phyloP scores from a whole-genome alignment of 371 early-diverging fungal species.

The Conidiobolus incongruus region DNA sequence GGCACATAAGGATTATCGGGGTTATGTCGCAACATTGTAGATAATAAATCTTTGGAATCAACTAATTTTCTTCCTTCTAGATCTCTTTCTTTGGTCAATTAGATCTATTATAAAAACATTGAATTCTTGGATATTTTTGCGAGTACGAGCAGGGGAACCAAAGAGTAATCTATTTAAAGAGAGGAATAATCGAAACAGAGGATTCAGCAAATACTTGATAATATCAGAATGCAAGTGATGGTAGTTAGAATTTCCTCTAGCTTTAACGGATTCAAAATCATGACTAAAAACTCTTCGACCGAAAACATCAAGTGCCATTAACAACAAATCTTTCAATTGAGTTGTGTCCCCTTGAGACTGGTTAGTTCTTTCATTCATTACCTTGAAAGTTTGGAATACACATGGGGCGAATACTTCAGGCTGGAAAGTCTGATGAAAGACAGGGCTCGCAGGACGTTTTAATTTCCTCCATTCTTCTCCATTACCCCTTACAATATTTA shows the following conservation, averaged over 20 bases:
- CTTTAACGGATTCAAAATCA: background rate
- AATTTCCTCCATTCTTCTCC: constrained; percentile 1
- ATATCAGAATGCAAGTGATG: background rate
- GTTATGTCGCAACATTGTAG: too few species aligned
- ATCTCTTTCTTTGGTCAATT: too few species aligned
- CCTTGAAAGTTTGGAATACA: background rate
- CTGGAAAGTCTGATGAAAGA: background rate
- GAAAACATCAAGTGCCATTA: constrained; percentile 2
- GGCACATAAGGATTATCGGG: background rate
- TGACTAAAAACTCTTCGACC: constrained; percentile 2
- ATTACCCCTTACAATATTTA: background rate
- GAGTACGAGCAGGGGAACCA: too few species aligned
- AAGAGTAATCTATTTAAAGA: too few species aligned
- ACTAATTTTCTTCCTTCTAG: too few species aligned
- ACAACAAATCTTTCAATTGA: background rate
- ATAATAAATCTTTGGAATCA: too few species aligned
- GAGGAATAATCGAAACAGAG: too few species aligned
- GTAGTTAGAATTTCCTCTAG: background rate
- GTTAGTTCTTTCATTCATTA: background rate
- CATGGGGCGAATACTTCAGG: background rate
- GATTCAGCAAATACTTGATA: constrained; percentile 2
- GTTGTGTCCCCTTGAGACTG: background rate
- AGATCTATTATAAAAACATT: too few species aligned
- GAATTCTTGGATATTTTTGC: too few species aligned
- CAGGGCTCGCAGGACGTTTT: background rate